Base-by-base conservation (phyloP, 1,284 basidiomycete species). In the Heterobasidion parviporum region DNA sequence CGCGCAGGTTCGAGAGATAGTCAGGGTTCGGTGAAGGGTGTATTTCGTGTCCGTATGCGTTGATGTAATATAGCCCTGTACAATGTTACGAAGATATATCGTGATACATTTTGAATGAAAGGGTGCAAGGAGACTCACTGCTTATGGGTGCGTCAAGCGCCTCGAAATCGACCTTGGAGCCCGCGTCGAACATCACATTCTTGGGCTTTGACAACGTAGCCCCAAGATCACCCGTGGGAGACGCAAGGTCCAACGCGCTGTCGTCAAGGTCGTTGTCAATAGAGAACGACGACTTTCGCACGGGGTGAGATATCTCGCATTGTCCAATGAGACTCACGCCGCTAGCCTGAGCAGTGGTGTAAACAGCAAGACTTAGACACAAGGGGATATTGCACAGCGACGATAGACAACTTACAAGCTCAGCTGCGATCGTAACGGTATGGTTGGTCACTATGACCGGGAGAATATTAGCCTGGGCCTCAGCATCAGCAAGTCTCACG, bases 241-340 rank as follows among this genome's bases (percentile, higher is more conserved):
- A 79, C 69, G 47, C 54, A 1, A 70, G 70, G 59, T 77, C 76
- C 44, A 60, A 57, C 20, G 50, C 36, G 9, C 51, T 12, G 10
- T 56, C 54, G 8, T 46, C 34, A 32, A 35, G 33, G 32, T 50
- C 33, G 32, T 47, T 10, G 46, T 47, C 46, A 10, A 16, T 10
- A 63, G n/a, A 60, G 65, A 48, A 71, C 70, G 36, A 70, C 65
- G 52, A 69, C 64, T 15, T 63, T 43, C 72, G 68, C 7, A 90
- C 81, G 0, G 96, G 96, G 69, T 99, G 96, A 0, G 94, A 97
- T 61, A 99, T 98, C 67, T 97, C 93, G 68, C 94, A 98, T 72
- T 99, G 96, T 2, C 96, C 96, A 32, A 98, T 86, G 32, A 98
- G 81, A 52, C 80, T 82, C 36, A 79, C 75, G 7, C 88, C 89